A percentile compares a stretch with the other conserved stretches of the same genome.
Conservation (phyloP, 352 stramenopile species). For the Albugo candida region DNA sequence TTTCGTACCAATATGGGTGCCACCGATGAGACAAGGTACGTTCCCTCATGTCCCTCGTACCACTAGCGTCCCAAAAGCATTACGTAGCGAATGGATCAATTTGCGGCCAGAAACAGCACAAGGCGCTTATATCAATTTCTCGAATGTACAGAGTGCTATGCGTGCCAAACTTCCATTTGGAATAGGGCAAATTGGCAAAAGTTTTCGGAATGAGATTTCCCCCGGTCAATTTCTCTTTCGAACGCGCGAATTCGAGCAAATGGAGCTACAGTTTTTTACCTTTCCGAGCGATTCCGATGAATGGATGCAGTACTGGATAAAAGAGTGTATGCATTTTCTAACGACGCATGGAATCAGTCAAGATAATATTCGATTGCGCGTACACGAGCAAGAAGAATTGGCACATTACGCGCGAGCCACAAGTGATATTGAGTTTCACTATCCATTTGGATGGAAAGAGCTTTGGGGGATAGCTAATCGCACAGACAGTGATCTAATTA, state of each 20-base stretch:
- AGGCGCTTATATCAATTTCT: constrained; percentile 96
- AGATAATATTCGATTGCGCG: constrained; percentile 82
- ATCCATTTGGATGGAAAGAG: constrained; percentile 93
- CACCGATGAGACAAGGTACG: constrained; percentile 44
- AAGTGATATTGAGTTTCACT: constrained; percentile 95
- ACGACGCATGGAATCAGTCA: constrained; percentile 75
- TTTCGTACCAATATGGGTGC: constrained; percentile 94
- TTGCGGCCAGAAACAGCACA: constrained; percentile 95
- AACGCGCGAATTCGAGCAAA: constrained; percentile 95
- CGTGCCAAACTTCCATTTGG: constrained; percentile 89
- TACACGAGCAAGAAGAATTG: constrained; percentile 83
- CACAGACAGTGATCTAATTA: constrained; percentile 90
- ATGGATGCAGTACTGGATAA: constrained; percentile 84
- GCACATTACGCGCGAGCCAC: constrained; percentile 93
- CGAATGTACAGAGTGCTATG: constrained; percentile 84
- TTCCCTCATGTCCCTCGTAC: not conserved
- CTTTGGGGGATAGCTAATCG: constrained; percentile 92
- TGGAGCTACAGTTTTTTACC: constrained; percentile 84
- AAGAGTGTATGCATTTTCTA: constrained; percentile 80
- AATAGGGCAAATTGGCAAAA: constrained; percentile 95
- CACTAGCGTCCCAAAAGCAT: not conserved
- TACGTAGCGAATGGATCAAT: constrained; percentile 72
- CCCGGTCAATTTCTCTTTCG: constrained; percentile 94
- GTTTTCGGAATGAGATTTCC: constrained; percentile 97
- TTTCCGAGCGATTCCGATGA: constrained; percentile 48